Base-by-base conservation (phyloP, 2,329 filamentous ascomycete genomes). In the Epichloe brachyelytri region DNA sequence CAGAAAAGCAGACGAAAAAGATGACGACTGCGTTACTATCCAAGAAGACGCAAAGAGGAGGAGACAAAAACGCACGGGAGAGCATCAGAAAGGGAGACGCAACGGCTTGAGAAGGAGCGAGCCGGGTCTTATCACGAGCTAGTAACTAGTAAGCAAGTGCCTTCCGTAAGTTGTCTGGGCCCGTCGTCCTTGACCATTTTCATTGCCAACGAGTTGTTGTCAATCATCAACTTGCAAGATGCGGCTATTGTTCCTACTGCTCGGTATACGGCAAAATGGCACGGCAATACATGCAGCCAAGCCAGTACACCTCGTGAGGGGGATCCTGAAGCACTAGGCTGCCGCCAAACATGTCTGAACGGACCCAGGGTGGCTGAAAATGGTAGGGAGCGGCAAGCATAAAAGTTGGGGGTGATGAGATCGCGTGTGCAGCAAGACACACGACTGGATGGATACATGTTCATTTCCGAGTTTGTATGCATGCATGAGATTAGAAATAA, bases 301-400 rank as follows among this genome's bases (percentile, higher is more conserved):
- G 22, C 22, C 22, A 26, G 2, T 26, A 7, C 22, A 26, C 22
- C 22, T 26, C 22, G 22, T 26, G 22, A 7, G 6, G 22, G 22
- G 1, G 1, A 7, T 26, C 52, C 46, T 56, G 55, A 53, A 56
- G 53, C 55, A 56, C 38, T 55, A 51, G 55, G 53, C 53, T 53
- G 54, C 51, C 44, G 47, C 53, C 53, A 53, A 41, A 48, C 19
- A 30, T 7, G 34, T 40, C 39, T 36, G 53, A 48, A 52, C 33
- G 15, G 26, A 17, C 17, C 26, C 45, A 43, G 38, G 49, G 49
- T 33, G 49, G 54, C 38, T 49, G 26, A 47, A 37, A 40, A 49
- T 20, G 51, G 46, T 46, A 50, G 53, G 44, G 33, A 26, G 44
- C 26, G 44, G 30, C 47, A 52, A 52, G 46, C 36, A 30, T 11